Conservation (phyloP, 2,329 filamentous ascomycete genomes). For the Stachybotrys chlorohalonatus region DNA sequence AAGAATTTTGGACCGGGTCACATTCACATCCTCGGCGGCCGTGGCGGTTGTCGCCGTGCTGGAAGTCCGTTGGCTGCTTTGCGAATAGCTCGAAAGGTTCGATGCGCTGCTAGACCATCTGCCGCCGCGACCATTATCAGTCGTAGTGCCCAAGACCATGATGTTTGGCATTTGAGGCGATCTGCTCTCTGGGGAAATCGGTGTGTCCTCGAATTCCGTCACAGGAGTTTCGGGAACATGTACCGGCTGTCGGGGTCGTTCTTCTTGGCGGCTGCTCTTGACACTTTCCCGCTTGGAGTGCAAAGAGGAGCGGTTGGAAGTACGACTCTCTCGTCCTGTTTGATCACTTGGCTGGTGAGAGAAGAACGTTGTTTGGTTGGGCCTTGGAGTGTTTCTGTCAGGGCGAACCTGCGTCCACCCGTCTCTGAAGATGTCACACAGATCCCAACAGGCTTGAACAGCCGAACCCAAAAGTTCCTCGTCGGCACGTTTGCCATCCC, state of each 20-base stretch:
- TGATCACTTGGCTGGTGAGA: constrained; percentile 38
- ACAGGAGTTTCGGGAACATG: constrained; percentile 79
- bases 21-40: constrained; percentile 63
- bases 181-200: constrained; percentile 71
- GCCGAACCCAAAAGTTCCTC: constrained; percentile 81
- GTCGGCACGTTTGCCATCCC: constrained; percentile 63
- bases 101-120: constrained; percentile 78
- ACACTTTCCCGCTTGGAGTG: constrained; percentile 45
- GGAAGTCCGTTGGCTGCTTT: constrained; percentile 54
- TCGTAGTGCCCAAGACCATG: constrained; percentile 67
- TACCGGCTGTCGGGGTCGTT: constrained; percentile 37
- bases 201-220: constrained; percentile 89
- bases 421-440: constrained; percentile 87
- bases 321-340: constrained; percentile 36
- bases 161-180: constrained; percentile 76
- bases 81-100: constrained; percentile 71
- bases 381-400: constrained; percentile 75
- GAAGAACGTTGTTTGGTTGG: constrained; percentile 68
- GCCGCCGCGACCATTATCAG: constrained; percentile 49
- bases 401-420: constrained; percentile 85
- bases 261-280: constrained; percentile 34
- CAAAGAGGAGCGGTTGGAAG: constrained; percentile 40
- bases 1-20: constrained; percentile 68
- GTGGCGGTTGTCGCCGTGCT: constrained; percentile 66
- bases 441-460: constrained; percentile 88